phyloP scores from a whole-genome alignment of 495 filamentous ascomycete genomes.

The Diplogelasinospora grovesii region DNA sequence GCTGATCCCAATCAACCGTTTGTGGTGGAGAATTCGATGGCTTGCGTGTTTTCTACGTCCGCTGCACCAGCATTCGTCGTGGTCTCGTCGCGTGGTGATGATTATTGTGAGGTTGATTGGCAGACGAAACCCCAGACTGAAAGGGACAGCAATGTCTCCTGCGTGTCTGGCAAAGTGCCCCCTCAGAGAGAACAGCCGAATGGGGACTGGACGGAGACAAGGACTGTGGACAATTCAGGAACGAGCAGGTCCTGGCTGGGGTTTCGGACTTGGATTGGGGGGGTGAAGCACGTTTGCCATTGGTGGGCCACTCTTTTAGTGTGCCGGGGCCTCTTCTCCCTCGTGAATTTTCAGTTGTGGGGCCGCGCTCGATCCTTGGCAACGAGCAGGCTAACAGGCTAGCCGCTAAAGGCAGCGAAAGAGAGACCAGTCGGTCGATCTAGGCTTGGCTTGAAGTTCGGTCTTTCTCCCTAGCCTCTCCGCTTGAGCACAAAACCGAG shows the following conservation, averaged over 20 bases:
- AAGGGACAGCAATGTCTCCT: slow-evolving; percentile 1
- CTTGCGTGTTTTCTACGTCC: no score
- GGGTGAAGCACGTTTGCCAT: slow-evolving; percentile 8
- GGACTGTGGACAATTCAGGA: slow-evolving; percentile 22
- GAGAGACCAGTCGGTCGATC: not conserved
- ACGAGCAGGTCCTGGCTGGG: slow-evolving; percentile 15
- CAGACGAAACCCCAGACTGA: slow-evolving; percentile 10
- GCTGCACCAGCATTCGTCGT: no score
- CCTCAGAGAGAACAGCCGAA: slow-evolving; percentile 21
- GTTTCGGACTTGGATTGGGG: slow-evolving; percentile 26
- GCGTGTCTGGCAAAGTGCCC: slow-evolving; percentile 3
- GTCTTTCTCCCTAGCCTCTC: not conserved
- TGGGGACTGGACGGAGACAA: slow-evolving; percentile 8
- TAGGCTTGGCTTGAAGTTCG: not conserved
- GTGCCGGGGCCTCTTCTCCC: slow-evolving; percentile 6
- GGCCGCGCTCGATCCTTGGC: slow-evolving; percentile 10
- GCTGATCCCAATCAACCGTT: no score
- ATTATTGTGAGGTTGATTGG: slow-evolving; percentile 2
- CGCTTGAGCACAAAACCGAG: not conserved
- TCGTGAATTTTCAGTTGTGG: slow-evolving; percentile 6
- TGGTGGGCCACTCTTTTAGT: slow-evolving; percentile 9
- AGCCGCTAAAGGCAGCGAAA: slow-evolving; percentile 6
- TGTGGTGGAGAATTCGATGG: not conserved
- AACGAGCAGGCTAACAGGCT: not conserved
- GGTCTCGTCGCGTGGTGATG: no score